Base-by-base conservation (phyloP, 1,284 basidiomycete genomes). In the Pascua guehoae region DNA sequence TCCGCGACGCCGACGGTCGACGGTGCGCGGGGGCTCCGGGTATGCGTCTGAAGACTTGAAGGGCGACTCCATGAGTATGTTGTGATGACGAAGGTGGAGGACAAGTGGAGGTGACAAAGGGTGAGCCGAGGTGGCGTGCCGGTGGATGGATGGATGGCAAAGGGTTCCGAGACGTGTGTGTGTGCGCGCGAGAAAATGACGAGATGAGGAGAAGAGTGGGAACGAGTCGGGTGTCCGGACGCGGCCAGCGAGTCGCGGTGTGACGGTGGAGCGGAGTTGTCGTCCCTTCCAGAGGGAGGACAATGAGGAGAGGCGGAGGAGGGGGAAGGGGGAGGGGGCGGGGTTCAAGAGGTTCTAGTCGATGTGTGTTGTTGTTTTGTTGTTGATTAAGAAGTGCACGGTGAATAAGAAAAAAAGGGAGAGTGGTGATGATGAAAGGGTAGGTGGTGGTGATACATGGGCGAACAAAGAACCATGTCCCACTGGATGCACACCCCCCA, bases 1-100 rank as follows among this genome's bases (percentile, higher is more conserved):
- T 15, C 69, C 70, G 43, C 62, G 60, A 40, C 71, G 61, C 40
- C 65, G 66, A 47, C 71, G 60, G 53, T 73, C 69, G 5, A 63
- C 59, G 12, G 68, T 68, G 17, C 55, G 59, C 1, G 66, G 66
- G 11, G 61, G 60, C 44, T 70, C 66, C 32, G 48, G 10, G 38
- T 15, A 12, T 18, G 47, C 2, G 32, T 40, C 36, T 41, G 7
- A 36, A 24, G 46, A 24, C 37, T 40, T 32, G 37, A 50, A 36
- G 38, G 60, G 56, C 10, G 60, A 61, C 47, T 61, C 43, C 60
- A 61, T 61, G 18, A 5, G 18, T 36, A 36, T n/a, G 41, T 7
- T 11, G 41, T 24, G 16, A 8, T 8, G 45, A 12, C n/a, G 54
- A 43, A 45, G 24, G 36, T 24, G 37, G 44, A 41, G 15, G n/a